Evolutionary conservation across 805 yeast genomes (phyloP), one percentile per base, ranked within the genome.

Genomic region (Yarrowia osloensis): DNA sequence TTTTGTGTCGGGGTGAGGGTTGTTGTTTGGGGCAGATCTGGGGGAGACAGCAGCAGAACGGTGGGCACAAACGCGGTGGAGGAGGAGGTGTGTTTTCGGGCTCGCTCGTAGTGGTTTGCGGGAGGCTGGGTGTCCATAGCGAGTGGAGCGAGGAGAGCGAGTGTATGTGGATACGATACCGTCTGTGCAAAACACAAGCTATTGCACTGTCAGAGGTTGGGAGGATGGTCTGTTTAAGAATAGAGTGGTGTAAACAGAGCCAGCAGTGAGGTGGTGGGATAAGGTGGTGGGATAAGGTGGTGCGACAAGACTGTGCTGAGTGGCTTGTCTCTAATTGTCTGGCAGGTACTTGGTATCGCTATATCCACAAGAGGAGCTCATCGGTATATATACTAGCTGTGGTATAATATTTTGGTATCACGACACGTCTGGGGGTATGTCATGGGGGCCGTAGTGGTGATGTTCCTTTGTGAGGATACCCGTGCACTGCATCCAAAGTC

Each of bases 71-170:
- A 54, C 24, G 44, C 24, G 22, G 44, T 35, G 12, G 61, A 22
- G 21, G 61, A 8, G 15, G 50, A 24, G 19, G n/a, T 11, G 31
- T n/a, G 42, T 35, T 54, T 35, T 54, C 61, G 40, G 44, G 44
- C 22, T 22, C 31, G 61, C 26, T 54, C 44, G 44, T 54, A 11
- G 42, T 17, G 12, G 39, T 15, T 54, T 15, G 31, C 29, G 28
- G 7, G 19, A 15, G 29, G 31, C 21, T 54, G 61, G 17, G 44
- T n/a, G 6, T 54, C 61, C 61, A 54, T 54, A 54, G 61, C 61
- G 59, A 50, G 33, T 54, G 44, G 29, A 54, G 61, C 61, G 17
- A 54, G 31, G 21, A 28, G 15, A 33, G 59, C 13, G 57, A 22
- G 28, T 33, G 39, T 21, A 4, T 19, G 19, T 15, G n/a, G 35